These are phyloP conservation scores for Eremochloa ophiuroides DNA, from an alignment of 176 grass and related monocot genomes.

Conservation along the genomic window DNA sequence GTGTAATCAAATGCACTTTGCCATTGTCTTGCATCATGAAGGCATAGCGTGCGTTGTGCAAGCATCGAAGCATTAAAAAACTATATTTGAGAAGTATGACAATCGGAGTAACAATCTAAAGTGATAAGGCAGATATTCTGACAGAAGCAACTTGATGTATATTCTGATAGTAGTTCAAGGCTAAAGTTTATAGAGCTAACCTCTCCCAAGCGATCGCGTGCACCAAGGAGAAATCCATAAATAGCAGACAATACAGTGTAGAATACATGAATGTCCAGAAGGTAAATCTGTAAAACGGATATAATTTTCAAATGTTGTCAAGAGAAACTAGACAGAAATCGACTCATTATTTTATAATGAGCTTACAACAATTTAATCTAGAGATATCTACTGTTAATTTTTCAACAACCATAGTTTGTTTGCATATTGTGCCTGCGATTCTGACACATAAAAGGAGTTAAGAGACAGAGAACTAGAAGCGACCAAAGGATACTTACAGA, in stretches of 20 bases:
- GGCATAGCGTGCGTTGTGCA: not conserved
- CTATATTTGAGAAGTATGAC: not conserved
- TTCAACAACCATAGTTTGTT: not conserved
- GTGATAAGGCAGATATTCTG: not conserved
- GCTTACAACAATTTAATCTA: not conserved
- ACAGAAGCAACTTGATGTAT: not conserved
- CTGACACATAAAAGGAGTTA: not conserved
- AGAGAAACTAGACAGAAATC: not conserved
- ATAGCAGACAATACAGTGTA: constrained; percentile 85
- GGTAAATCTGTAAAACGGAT: constrained; percentile 74
- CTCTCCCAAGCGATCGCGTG: constrained; percentile 84
- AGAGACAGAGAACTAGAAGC: not conserved
- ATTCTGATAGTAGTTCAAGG: not conserved
- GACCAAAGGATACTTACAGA: constrained; percentile 59
- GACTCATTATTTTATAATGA: not conserved
- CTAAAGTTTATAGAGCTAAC: constrained; percentile 37
- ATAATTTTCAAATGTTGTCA: not conserved
- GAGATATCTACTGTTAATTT: not conserved
- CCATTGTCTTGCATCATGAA: not conserved
- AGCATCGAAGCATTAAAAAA: not conserved
- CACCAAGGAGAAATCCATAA: constrained; percentile 89
- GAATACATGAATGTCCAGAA: constrained; percentile 92
- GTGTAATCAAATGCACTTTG: not conserved
- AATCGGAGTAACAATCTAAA: not conserved
- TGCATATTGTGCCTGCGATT: not conserved